Evolutionary conservation across 2,329 filamentous ascomycete genomes (phyloP).

Genomic region (Fusarium subtropicale): DNA sequence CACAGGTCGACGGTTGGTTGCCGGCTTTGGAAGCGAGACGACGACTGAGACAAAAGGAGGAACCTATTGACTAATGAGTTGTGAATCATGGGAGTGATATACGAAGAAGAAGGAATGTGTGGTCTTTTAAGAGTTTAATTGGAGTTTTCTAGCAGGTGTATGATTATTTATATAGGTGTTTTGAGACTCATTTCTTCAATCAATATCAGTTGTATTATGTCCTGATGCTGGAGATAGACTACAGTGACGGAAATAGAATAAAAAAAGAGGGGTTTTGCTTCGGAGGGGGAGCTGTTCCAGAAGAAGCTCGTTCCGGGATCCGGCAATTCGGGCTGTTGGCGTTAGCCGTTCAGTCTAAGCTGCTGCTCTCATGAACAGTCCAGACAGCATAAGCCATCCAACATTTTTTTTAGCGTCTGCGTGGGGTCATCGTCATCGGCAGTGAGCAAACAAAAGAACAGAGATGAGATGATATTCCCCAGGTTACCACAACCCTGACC

Average conservation of each 20-base stretch:
- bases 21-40: neutral
- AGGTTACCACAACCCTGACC: slow-evolving; percentile 1
- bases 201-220: neutral
- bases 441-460: neutral
- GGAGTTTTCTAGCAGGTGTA: neutral
- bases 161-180: neutral
- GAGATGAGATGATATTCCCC: slow-evolving; percentile 9
- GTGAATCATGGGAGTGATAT: too few species aligned
- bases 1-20: neutral
- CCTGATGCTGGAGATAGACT: neutral
- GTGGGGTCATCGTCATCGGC: neutral
- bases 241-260: neutral
- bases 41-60: neutral
- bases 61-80: too few species aligned
- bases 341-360: neutral
- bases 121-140: neutral
- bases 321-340: slow-evolving; percentile 18
- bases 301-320: slow-evolving; percentile 4
- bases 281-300: neutral
- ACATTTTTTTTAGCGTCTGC: neutral
- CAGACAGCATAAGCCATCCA: slow-evolving; percentile 2
- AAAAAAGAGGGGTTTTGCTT: neutral
- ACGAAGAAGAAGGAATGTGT: neutral
- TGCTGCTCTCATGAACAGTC: neutral
- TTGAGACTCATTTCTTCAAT: neutral